These are phyloP conservation scores for Exophiala dermatitidis DNA, from an alignment of 2,329 filamentous ascomycete genomes.

Conservation along the genomic window DNA sequence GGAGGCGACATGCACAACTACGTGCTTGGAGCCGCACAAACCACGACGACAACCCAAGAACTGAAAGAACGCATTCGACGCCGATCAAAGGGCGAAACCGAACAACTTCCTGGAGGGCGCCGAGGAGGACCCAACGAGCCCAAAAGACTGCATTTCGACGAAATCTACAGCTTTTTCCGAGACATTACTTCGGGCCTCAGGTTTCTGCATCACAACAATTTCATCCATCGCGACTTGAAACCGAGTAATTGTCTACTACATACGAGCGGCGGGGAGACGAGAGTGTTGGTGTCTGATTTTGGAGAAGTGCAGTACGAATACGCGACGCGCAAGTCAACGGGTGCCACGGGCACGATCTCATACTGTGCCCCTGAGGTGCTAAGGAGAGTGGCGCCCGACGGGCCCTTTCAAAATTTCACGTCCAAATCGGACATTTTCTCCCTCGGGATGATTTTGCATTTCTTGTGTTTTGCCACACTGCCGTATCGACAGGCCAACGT, in stretches of 20 bases:
- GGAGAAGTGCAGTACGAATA: conserved; percentile 89
- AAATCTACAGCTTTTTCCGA: conserved; percentile 94
- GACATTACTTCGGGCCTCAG: conserved; percentile 89
- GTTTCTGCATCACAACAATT: conserved; percentile 82
- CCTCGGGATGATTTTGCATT: conserved; percentile 95
- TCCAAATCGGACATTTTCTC: conserved; percentile 98
- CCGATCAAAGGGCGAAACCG: conserved; percentile 68
- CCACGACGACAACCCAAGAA: conserved; percentile 65
- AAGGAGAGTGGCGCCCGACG: conserved; percentile 53
- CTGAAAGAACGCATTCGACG: conserved; percentile 82
- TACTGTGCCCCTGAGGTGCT: conserved; percentile 96
- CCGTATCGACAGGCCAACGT: conserved; percentile 80
- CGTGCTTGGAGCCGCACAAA: conserved; percentile 62
- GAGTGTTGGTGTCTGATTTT: conserved; percentile 92
- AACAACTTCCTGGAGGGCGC: conserved; percentile 36
- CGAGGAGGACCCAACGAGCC: conserved; percentile 33
- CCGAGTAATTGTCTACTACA: conserved; percentile 92
- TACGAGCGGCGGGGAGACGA: conserved; percentile 60
- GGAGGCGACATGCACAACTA: conserved; percentile 83
- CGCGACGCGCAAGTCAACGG: conserved; percentile 75
- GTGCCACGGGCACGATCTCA: conserved; percentile 90
- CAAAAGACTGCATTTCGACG: conserved; percentile 65
- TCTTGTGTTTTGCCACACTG: conserved; percentile 87
- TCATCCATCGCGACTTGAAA: conserved; percentile 93
- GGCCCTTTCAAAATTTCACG: conserved; percentile 83